Evolutionary conservation across 768 basidiomycete species (phyloP), one percentile per base, ranked within the genome.

Genomic region (Macrocybe gigantea): DNA sequence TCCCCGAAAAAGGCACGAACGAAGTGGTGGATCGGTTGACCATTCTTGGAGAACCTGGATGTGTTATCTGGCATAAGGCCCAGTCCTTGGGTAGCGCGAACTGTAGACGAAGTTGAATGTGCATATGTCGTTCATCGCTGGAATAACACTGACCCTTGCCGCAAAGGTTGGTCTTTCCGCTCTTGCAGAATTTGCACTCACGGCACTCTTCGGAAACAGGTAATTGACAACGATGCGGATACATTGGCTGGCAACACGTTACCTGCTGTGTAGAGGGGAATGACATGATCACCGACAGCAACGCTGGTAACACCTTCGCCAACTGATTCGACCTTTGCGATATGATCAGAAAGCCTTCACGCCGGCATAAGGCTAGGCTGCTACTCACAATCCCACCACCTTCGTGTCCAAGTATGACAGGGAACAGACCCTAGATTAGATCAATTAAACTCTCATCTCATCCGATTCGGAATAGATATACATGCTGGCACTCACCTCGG

Each of bases 131-230:
- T 42, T 29, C 4, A 22, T 1, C 33, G 37, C 41, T 32, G 30
- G 15, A 34, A 5, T n/a, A 35, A 30, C 7, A 37, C 64, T 41
- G 47, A 91, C 91, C 91, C 78, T 83, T 83, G 52, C 93, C 87
- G 62, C 95, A 99, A n/a, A 99, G 81, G 67, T 99, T 99, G 49
- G 96, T 99, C 77, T 98, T 98, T 46, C 90, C 91, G 51, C 88
- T 91, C 68, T 86, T 95, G 78, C 96, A 99, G 74, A 98, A 98
- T 67, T 97, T 98, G 74, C 96, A 99, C 70, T 99, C 87, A 34
- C 80, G 80, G 62, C 93, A 96, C 67, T 96, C 93, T 87, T 53
- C 62, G 46, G 9, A 34, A 22, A 22, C 22, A 22, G 7, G 29
- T 15, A 45, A 34, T n/a, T 33, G 13, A 39, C 11, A 13, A 44